Percentiles rank a stretch among this genome's conserved stretches.
phyloP scores from a whole-genome alignment of 306 rosid genomes.

The Vigna nakashimae region DNA sequence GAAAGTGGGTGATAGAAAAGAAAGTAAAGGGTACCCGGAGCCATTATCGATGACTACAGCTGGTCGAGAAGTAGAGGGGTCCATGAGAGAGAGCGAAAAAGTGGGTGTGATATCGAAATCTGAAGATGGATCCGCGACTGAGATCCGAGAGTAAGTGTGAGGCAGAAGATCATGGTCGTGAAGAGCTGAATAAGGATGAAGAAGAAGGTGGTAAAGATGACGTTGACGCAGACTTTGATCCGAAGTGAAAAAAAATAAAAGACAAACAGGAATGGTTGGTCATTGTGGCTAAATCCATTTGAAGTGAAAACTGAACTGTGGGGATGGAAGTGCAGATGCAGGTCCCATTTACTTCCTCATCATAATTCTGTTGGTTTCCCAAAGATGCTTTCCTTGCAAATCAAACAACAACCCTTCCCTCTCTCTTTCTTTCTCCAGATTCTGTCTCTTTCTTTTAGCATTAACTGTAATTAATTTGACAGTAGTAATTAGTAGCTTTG shows the following conservation, averaged over 20 bases:
- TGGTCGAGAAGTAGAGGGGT: constrained; percentile 93
- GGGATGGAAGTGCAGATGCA: neutral
- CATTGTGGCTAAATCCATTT: constrained; percentile 68
- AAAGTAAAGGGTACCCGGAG: constrained; percentile 71
- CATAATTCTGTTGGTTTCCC: constrained; percentile 24
- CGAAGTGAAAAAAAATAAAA: constrained; percentile 69
- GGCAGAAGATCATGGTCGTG: constrained; percentile 81
- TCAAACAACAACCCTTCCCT: constrained; percentile 9
- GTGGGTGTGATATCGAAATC: constrained; percentile 7
- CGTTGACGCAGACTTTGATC: constrained; percentile 71
- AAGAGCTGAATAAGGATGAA: constrained; percentile 41
- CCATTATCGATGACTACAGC: constrained; percentile 97
- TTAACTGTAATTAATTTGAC: neutral
- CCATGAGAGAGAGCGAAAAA: constrained; percentile 64
- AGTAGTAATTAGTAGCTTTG: too few species aligned
- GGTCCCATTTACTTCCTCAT: constrained; percentile 43
- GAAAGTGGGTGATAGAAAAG: neutral
- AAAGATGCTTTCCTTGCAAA: constrained; percentile 34
- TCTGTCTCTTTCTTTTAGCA: neutral
- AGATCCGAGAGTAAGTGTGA: constrained; percentile 69
- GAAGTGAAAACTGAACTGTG: constrained; percentile 40
- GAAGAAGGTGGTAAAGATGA: constrained; percentile 31
- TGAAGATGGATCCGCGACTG: constrained; percentile 75
- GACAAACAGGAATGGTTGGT: constrained; percentile 55
- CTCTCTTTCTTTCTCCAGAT: neutral